Percentiles rank a stretch among this genome's conserved stretches.
Conservation (phyloP, 306 rosid genomes). For the Arachis hypogaea region DNA sequence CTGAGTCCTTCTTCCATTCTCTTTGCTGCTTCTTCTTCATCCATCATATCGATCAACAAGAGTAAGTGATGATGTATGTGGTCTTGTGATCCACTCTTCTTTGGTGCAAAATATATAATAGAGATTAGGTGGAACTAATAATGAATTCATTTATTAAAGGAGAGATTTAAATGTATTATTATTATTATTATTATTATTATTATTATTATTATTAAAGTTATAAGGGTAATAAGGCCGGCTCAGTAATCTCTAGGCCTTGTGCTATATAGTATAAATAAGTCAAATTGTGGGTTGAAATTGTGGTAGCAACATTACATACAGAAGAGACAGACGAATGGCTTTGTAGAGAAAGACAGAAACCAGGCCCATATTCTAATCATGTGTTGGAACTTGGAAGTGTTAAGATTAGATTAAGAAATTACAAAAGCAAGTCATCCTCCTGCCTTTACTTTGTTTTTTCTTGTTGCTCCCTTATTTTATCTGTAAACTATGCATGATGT, state of each 20-base stretch:
- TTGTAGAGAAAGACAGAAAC: constrained; percentile 11
- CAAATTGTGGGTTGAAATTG: constrained; percentile 4
- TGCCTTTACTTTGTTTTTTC: constrained; percentile 30
- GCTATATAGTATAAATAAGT: not conserved
- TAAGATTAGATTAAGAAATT: constrained; percentile 5
- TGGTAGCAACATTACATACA: constrained; percentile 5
- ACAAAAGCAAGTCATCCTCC: not conserved
- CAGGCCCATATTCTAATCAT: constrained; percentile 1
- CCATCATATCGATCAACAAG: constrained; percentile 40
- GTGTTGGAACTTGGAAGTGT: not conserved
- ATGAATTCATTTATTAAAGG: not conserved
- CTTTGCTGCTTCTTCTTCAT: constrained; percentile 43
- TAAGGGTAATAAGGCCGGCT: constrained; percentile 55
- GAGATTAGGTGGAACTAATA: not conserved
- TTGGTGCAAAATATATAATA: not conserved
- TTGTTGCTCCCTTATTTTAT: not conserved
- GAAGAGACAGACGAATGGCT: constrained; percentile 17
- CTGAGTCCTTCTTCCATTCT: constrained; percentile 66
- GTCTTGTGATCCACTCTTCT: not conserved
- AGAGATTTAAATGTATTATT: constrained; percentile 33
- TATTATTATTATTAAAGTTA: not conserved
- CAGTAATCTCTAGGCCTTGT: constrained; percentile 1
- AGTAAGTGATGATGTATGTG: not conserved
- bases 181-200: too few relatives aligned
- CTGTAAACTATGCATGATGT: not conserved